Percentiles rank a stretch among this genome's conserved stretches.
Conservation (phyloP, 2,329 filamentous ascomycete genomes). For the Cladophialophora psammophila region DNA sequence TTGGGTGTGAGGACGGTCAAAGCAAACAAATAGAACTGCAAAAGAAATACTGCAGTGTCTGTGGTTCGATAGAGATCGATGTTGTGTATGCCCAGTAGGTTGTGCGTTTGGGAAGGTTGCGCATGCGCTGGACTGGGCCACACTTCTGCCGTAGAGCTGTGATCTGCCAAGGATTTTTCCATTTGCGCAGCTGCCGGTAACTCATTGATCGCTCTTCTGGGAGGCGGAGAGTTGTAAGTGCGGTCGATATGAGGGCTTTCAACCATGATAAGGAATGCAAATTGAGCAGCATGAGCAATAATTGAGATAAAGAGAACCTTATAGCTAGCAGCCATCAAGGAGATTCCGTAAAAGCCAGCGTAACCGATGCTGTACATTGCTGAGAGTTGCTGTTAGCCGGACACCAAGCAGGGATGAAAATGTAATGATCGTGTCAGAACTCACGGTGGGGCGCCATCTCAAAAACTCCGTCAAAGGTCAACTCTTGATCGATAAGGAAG, state of each 20-base stretch:
- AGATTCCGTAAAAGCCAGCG: slow-evolving; percentile 97
- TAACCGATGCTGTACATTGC: slow-evolving; percentile 98
- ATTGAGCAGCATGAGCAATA: slow-evolving; percentile 89
- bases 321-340: slow-evolving; percentile 97
- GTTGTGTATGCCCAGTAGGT: slow-evolving; percentile 81
- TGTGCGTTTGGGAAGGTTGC: slow-evolving; percentile 75
- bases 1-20: slow-evolving; percentile 79
- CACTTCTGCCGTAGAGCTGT: slow-evolving; percentile 41
- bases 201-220: slow-evolving; percentile 53
- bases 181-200: slow-evolving; percentile 45
- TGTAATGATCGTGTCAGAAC: neutral
- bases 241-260: slow-evolving; percentile 99
- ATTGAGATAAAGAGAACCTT: slow-evolving; percentile 97
- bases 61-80: slow-evolving; percentile 87
- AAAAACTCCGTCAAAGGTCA: slow-evolving; percentile 98
- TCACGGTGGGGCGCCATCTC: slow-evolving; percentile 90
- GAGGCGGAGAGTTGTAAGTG: slow-evolving; percentile 90
- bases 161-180: slow-evolving; percentile 48
- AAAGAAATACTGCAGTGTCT: slow-evolving; percentile 79
- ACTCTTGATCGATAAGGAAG: slow-evolving; percentile 94
- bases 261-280: slow-evolving; percentile 87
- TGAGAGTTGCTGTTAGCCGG: neutral
- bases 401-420: neutral
- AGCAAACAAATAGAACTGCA: slow-evolving; percentile 76
- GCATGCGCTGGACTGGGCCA: slow-evolving; percentile 43